These are phyloP conservation scores for Cladosporium sp. DNA, from an alignment of 2,329 filamentous ascomycete genomes.

Conservation along the genomic window DNA sequence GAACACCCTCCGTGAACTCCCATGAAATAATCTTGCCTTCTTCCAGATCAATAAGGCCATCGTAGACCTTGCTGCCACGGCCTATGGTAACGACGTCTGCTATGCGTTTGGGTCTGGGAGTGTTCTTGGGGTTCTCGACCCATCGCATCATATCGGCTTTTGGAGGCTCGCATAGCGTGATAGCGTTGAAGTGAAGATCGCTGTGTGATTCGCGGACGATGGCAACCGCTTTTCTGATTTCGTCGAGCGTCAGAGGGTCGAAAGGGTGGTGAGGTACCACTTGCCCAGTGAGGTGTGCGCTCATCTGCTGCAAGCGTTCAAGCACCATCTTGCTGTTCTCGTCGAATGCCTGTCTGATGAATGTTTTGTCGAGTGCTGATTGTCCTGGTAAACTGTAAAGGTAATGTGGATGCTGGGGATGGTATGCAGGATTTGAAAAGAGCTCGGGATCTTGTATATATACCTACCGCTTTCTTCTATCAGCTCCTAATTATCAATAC, in stretches of 20 bases:
- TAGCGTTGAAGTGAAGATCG: conserved; percentile 79
- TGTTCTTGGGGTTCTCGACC: conserved; percentile 64
- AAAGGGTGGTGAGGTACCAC: conserved; percentile 65
- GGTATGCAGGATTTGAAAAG: background rate
- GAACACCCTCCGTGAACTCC: conserved; percentile 72
- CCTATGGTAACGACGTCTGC: conserved; percentile 84
- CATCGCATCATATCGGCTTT: conserved; percentile 82
- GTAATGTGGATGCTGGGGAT: background rate
- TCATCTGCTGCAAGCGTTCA: conserved; percentile 64
- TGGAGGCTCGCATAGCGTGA: conserved; percentile 79
- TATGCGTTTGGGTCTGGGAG: conserved; percentile 65
- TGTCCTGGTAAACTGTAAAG: background rate
- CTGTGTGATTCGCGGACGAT: conserved; percentile 69
- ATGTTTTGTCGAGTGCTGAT: background rate
- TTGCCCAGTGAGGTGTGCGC: conserved; percentile 60
- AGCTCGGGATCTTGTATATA: background rate
- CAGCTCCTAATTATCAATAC: conserved; percentile 2
- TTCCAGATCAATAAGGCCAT: conserved; percentile 75
- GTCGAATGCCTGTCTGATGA: background rate
- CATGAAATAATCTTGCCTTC: conserved; percentile 69
- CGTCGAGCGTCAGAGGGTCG: conserved; percentile 70
- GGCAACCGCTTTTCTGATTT: conserved; percentile 71
- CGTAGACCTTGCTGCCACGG: conserved; percentile 74
- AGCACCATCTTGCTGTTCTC: conserved; percentile 35
- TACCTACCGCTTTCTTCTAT: conserved; percentile 3